phyloP scores from a whole-genome alignment of 306 rosid genomes.

The Corylus heterophylla region DNA sequence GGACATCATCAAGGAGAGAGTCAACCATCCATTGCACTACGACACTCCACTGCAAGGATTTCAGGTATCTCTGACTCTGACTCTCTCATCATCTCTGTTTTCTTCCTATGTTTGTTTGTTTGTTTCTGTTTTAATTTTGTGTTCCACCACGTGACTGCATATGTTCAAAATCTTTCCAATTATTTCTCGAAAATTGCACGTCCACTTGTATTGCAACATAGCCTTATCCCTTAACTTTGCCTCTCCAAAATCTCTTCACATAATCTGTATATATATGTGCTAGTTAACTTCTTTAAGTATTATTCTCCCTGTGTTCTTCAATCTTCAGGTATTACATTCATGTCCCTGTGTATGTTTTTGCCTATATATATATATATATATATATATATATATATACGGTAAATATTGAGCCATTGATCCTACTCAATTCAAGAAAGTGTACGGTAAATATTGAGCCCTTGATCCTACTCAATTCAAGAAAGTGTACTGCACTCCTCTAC shows the following conservation, averaged over 20 bases:
- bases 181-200: neutral
- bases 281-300: neutral
- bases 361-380: too few relatives aligned
- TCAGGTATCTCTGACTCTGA: slow-evolving; percentile 46
- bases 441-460: too few relatives aligned
- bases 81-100: neutral
- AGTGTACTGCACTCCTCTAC: too few relatives aligned
- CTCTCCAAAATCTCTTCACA: neutral
- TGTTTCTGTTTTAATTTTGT: neutral
- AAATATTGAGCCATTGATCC: neutral
- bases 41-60: slow-evolving; percentile 85
- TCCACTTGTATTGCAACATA: neutral
- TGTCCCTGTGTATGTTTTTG: too few relatives aligned
- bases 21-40: slow-evolving; percentile 74
- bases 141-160: neutral
- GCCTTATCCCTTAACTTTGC: neutral
- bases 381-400: neutral
- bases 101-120: neutral
- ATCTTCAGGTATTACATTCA: too few relatives aligned
- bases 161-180: neutral
- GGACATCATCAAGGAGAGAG: slow-evolving; percentile 71
- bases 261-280: neutral
- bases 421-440: neutral
- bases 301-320: neutral
- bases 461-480: too few relatives aligned